A percentile compares a stretch with the other conserved stretches of the same genome.
These are phyloP conservation scores for Auricularia sp. DNA, from an alignment of 768 basidiomycete species.

Conservation along the genomic window DNA sequence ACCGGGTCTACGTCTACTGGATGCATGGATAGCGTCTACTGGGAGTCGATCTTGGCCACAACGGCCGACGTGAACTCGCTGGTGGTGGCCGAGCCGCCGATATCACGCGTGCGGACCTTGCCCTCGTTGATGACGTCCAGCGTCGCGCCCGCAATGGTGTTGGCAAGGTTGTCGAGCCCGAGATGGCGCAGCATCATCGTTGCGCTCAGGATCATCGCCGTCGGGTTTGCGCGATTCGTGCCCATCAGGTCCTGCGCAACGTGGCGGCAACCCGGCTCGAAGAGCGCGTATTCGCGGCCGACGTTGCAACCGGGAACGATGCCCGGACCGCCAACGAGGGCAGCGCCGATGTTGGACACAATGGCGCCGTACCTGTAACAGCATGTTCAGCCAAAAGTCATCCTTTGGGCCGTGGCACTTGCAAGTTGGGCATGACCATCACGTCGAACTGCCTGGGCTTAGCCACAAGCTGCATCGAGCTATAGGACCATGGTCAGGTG, in stretches of 20 bases:
- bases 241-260: slow-evolving; percentile 95
- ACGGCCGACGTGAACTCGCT: slow-evolving; percentile 91
- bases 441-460: slow-evolving; percentile 95
- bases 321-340: slow-evolving; percentile 95
- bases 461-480: slow-evolving; percentile 97
- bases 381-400: not conserved
- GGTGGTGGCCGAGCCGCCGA: slow-evolving; percentile 87
- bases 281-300: slow-evolving; percentile 93
- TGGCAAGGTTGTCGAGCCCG: slow-evolving; percentile 90
- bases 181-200: slow-evolving; percentile 98
- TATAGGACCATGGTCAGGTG: slow-evolving; percentile 20
- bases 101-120: slow-evolving; percentile 85
- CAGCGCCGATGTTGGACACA: slow-evolving; percentile 96
- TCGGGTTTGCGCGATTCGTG: slow-evolving; percentile 90
- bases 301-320: slow-evolving; percentile 98
- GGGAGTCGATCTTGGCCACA: slow-evolving; percentile 30
- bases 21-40: not conserved
- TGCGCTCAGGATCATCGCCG: slow-evolving; percentile 93
- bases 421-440: slow-evolving; percentile 95
- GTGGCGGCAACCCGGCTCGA: slow-evolving; percentile 97
- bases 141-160: slow-evolving; percentile 83
- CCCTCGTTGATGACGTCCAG: slow-evolving; percentile 87
- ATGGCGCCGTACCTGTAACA: slow-evolving; percentile 71
- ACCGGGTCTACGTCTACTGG: too few species aligned
- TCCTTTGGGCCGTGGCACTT: not conserved